Evolutionary conservation across 306 rosid species (phyloP).

Genomic region (Glycine tomentella): DNA sequence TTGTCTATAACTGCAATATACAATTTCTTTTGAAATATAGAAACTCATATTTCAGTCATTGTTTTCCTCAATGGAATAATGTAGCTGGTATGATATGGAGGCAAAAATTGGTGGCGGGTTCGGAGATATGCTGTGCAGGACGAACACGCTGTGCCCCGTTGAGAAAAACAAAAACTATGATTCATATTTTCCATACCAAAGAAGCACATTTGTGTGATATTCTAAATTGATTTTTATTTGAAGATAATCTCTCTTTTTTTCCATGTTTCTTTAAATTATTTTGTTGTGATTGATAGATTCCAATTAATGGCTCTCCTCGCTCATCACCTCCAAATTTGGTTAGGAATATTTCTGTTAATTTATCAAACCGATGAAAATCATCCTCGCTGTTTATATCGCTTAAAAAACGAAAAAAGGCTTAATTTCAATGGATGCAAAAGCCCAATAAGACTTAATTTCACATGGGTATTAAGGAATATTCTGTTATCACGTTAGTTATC

Average conservation of each 20-base stretch:
- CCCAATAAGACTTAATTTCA: background rate
- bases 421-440: background rate
- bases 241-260: background rate
- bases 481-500: background rate
- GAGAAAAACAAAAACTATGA: background rate
- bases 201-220: conserved; percentile 5
- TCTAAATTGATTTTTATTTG: background rate
- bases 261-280: conserved; percentile 10
- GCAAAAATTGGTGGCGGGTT: conserved; percentile 3
- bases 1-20: background rate
- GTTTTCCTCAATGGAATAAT: background rate
- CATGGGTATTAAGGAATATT: background rate
- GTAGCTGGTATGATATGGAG: background rate
- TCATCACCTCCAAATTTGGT: conserved; percentile 1
- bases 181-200: background rate
- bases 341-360: background rate
- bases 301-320: background rate
- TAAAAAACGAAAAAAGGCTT: background rate
- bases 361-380: background rate
- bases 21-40: background rate
- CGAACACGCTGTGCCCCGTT: background rate
- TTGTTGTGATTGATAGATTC: background rate
- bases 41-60: background rate
- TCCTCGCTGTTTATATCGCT: background rate
- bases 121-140: background rate